Evolutionary conservation across 331 rosid genomes (phyloP), one percentile per base, ranked within the genome.

Genomic region (Acacia concinna): DNA sequence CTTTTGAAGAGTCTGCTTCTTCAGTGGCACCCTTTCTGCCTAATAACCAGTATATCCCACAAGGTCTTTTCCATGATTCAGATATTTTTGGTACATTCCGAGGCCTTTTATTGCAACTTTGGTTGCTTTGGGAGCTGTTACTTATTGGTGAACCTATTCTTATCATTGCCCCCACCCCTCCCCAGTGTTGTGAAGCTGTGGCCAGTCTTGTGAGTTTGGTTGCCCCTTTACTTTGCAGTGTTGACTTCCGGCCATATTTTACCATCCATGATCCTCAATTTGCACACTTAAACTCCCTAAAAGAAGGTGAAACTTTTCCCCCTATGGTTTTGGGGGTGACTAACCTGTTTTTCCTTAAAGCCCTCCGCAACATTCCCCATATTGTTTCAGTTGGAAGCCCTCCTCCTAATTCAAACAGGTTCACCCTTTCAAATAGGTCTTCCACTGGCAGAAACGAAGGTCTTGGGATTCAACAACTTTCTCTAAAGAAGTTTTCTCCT

Each of bases 131-230:
- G 97, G 98, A 94, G 88, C 84, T 94, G 86, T 80, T 91, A 79
- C 88, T 94, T 74, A 78, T 92, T 68, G 98, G 98, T 27, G 97
- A 94, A 77, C 97, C 98, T 14, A 78, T 94, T 81, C 98, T 94
- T 40, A 37, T 94, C 75, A 91, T 94, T 81, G 95, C 97, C 68
- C 97, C 98, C 17, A 90, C 97, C 17, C 97, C 98, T 79, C 95
- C 98, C 37, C 98, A 94, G 77, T 92, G 97, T 86, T 90, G 94
- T 77, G 97, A 92, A 81, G 98, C 98, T 85, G 97, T 94, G 40
- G 97, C 97, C 40, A 80, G 95, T 82, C 98, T 94, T 79, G 97
- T 94, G 75, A 94, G 98, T 81, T 88, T 92, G 89, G 89, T 92
- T 85, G 95, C 98, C 12, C 98, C 98, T 27, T 78, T 94, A 83